Evolutionary conservation across 495 filamentous ascomycete species (phyloP).

Genomic region (Annulohypoxylon bovei): DNA sequence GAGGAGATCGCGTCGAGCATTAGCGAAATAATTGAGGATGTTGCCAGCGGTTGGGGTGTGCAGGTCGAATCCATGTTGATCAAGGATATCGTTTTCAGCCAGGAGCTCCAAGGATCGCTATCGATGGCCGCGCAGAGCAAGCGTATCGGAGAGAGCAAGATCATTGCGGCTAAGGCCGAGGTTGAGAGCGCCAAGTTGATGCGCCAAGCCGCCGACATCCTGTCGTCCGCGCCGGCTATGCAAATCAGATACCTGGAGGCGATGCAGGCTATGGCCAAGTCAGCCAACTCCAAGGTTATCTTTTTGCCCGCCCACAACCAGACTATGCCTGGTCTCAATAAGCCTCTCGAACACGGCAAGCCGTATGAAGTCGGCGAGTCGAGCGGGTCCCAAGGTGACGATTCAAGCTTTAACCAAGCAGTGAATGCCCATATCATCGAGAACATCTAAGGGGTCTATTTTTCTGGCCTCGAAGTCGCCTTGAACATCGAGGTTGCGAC

Average conservation of each 20-base stretch:
- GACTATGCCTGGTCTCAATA: slow-evolving; percentile 67
- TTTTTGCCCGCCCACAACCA: slow-evolving; percentile 79
- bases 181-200: slow-evolving; percentile 98
- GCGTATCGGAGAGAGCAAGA: slow-evolving; percentile 97
- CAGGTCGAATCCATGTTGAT: slow-evolving; percentile 98
- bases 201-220: slow-evolving; percentile 96
- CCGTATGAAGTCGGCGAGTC: slow-evolving; percentile 38
- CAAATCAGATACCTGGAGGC: slow-evolving; percentile 98
- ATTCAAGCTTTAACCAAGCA: slow-evolving; percentile 76
- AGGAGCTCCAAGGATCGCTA: slow-evolving; percentile 95
- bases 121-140: slow-evolving; percentile 99
- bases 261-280: slow-evolving; percentile 99
- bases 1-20: slow-evolving; percentile 96
- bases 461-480: not conserved
- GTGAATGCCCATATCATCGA: slow-evolving; percentile 88
- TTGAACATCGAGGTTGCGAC: not conserved
- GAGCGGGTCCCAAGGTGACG: slow-evolving; percentile 59
- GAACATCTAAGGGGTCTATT: slow-evolving; percentile 70
- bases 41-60: slow-evolving; percentile 93
- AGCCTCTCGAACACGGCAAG: slow-evolving; percentile 40
- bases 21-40: slow-evolving; percentile 96
- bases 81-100: slow-evolving; percentile 98
- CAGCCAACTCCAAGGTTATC: slow-evolving; percentile 94
- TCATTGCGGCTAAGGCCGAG: slow-evolving; percentile 95
- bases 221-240: slow-evolving; percentile 94